Evolutionary conservation across 169 alveolate species (phyloP).

Genomic region (Plasmodium blacklocki): DNA sequence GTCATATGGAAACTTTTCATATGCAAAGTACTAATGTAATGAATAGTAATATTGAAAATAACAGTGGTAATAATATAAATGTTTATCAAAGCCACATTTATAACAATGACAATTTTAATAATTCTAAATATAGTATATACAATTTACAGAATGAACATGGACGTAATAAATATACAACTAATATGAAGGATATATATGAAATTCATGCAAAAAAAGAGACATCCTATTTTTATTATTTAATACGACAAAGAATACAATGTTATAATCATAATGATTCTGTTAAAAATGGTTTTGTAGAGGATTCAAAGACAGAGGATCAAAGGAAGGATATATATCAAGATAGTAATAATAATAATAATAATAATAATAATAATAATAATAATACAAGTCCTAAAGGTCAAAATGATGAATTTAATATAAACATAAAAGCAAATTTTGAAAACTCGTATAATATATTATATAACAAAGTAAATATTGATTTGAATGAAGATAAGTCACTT

Average conservation of each 20-base stretch:
- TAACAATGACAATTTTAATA: neutral
- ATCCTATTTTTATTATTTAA: constrained; percentile 12
- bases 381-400: too few species aligned
- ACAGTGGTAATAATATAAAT: too few species aligned
- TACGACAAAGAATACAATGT: constrained; percentile 21
- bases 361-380: neutral
- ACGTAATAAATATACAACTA: too few species aligned
- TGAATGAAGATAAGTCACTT: constrained; percentile 10
- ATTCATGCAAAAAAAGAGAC: too few species aligned
- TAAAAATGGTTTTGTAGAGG: neutral
- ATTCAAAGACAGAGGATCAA: neutral
- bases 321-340: neutral
- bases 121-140: neutral
- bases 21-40: too few species aligned
- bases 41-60: too few species aligned
- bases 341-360: neutral
- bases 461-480: neutral
- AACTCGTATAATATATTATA: neutral
- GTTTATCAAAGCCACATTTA: neutral
- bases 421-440: neutral
- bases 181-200: too few species aligned
- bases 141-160: too few species aligned
- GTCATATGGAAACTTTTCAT: too few species aligned
- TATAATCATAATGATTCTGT: neutral
- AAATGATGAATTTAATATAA: neutral